Evolutionary conservation across 352 stramenopile species (phyloP).

Genomic region (Globisporangium spiculum): DNA sequence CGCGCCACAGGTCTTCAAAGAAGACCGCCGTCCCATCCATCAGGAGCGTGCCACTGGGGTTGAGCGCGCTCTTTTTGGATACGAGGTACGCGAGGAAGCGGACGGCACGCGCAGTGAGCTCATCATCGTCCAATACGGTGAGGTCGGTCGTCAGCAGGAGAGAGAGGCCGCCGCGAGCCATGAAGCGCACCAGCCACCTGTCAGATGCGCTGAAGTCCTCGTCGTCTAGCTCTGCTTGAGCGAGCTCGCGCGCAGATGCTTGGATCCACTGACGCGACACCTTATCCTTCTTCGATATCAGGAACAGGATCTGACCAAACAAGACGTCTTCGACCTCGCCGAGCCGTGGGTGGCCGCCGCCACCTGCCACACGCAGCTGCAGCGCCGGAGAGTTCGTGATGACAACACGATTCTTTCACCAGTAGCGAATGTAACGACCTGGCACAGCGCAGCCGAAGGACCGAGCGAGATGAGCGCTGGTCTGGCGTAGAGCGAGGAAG

Average conservation of each 20-base stretch:
- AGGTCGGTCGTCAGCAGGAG: constrained; percentile 24
- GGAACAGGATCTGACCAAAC: constrained; percentile 16
- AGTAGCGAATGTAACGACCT: constrained; percentile 21
- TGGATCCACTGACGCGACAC: constrained; percentile 17
- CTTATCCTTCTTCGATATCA: constrained; percentile 15
- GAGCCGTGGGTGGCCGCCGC: background rate
- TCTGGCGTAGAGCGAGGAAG: too few relatives aligned
- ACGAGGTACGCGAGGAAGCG: constrained; percentile 15
- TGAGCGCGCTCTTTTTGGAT: constrained; percentile 6
- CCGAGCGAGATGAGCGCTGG: too few relatives aligned
- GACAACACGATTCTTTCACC: constrained; percentile 14
- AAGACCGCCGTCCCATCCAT: constrained; percentile 30
- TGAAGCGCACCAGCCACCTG: constrained; percentile 28
- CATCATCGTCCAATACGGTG: constrained; percentile 14
- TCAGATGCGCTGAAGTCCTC: constrained; percentile 19
- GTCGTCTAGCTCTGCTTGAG: background rate
- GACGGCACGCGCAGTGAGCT: constrained; percentile 15
- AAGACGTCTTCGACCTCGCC: constrained; percentile 19
- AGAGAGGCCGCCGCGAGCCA: constrained; percentile 24
- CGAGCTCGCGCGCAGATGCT: constrained; percentile 3
- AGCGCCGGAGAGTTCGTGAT: constrained; percentile 13
- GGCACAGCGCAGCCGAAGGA: too few relatives aligned
- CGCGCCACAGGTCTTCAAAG: constrained; percentile 21
- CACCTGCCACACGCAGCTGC: constrained; percentile 5
- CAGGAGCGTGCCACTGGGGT: constrained; percentile 18